phyloP scores from a whole-genome alignment of 352 stramenopile species.

The Poterioochromonas sp. region DNA sequence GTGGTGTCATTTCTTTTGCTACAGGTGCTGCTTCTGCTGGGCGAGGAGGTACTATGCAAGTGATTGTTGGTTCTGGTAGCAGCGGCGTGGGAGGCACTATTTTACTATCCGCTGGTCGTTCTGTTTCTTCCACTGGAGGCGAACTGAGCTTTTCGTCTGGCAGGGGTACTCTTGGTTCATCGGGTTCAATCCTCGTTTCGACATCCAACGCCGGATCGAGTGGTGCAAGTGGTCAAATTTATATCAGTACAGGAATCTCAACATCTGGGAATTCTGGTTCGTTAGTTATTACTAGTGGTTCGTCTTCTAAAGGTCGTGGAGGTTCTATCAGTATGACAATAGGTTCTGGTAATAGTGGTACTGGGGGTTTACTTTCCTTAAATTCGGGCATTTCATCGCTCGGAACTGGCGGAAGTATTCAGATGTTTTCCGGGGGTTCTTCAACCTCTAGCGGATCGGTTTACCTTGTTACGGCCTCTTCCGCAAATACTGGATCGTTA shows the following conservation, averaged over 20 bases:
- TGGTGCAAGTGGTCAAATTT: neutral
- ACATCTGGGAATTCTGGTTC: neutral
- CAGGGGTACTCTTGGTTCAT: neutral
- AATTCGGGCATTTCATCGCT: neutral
- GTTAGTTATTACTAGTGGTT: neutral
- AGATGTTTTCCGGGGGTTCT: neutral
- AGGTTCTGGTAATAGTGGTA: neutral
- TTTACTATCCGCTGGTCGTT: neutral
- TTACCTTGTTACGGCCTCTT: neutral
- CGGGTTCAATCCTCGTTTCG: conserved; percentile 41
- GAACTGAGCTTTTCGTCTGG: conserved; percentile 29
- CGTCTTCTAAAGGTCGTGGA: neutral
- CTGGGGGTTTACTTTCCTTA: neutral
- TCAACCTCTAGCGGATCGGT: neutral
- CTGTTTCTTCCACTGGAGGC: conserved; percentile 18
- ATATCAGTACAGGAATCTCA: neutral
- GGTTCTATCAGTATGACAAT: neutral
- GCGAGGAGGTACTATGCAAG: neutral
- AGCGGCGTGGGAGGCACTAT: neutral
- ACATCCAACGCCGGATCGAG: conserved; percentile 6
- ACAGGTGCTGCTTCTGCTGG: neutral
- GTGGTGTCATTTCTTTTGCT: neutral
- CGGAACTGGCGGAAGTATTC: neutral
- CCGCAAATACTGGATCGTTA: neutral
- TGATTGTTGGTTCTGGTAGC: neutral